Base-by-base conservation (phyloP, 2,329 filamentous ascomycete genomes). In the Keithomyces neogunnii region DNA sequence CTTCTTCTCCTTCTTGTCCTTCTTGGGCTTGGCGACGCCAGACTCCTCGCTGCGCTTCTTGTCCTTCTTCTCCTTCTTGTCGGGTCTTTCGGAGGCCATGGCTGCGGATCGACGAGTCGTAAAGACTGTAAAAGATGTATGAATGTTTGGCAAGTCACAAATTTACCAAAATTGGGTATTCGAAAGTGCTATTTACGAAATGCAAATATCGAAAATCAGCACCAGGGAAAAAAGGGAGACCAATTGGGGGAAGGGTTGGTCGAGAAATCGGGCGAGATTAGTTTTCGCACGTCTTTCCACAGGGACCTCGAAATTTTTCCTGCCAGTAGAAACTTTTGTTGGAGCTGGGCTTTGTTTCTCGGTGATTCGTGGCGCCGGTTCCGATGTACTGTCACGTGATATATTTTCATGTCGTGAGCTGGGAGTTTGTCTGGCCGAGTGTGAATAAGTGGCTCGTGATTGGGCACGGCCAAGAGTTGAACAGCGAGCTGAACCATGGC, bases 1-100 rank as follows among this genome's bases (percentile, higher is more conserved):
- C 69, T 83, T 86, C 75, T 87, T 86, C 35, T 79, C 77, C 63
- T 81, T 79, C 69, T 80, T 80, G 51, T 81, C 78, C 69, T 78
- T 78, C 66, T 78, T 76, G 58, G 69, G 60, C 68, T 82, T 81
- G 62, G 66, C 66, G 52, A 81, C 70, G 61, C 77, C 77, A 51
- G 74, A 70, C 50, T 71, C 72, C 53, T 80, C 77, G 67, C 73
- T 76, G 63, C 74, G 72, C 74, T 80, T 80, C 74, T 81, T 80
- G 49, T 80, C 76, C 69, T 80, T 80, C 71, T 78, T 80, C 53
- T 75, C 73, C 69, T 74, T 76, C 66, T 74, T 74, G 49, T 74
- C 71, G 58, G 70, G 69, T 63, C 72, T 69, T 62, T 74, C 72
- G 62, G 72, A 66, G 62, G 72, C 73, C 73, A 75, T 75, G 63